A percentile compares a stretch with the other conserved stretches of the same genome.
phyloP scores from a whole-genome alignment of 768 basidiomycete genomes.

The Leccinum disarticulatum region DNA sequence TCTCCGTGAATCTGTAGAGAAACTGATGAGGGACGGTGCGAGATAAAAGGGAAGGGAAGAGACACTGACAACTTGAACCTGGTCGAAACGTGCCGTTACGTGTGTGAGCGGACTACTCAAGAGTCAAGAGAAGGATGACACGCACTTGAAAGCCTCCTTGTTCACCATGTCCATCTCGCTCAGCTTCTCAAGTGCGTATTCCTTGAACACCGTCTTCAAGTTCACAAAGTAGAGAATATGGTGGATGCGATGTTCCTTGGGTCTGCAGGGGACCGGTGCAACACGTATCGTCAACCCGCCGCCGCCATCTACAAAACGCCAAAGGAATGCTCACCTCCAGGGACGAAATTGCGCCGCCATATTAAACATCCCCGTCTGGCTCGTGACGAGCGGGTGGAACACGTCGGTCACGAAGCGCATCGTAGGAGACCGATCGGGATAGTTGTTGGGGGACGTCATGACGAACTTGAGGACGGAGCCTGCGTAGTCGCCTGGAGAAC shows the following conservation, averaged over 20 bases:
- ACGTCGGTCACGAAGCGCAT: constrained; percentile 80
- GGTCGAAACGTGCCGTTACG: background rate
- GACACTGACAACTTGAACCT: constrained; percentile 42
- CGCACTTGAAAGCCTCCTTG: constrained; percentile 79
- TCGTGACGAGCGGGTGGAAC: constrained; percentile 78
- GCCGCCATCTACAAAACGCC: background rate
- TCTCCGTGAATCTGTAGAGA: constrained; percentile 58
- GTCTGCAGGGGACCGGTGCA: constrained; percentile 40
- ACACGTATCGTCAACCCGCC: background rate
- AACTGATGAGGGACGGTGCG: background rate
- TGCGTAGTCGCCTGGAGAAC: constrained; percentile 66
- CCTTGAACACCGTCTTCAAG: constrained; percentile 64
- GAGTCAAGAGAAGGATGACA: constrained; percentile 7
- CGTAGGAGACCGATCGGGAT: constrained; percentile 69
- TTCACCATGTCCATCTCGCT: constrained; percentile 72
- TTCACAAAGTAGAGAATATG: constrained; percentile 81
- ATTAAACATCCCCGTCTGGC: constrained; percentile 64
- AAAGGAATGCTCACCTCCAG: constrained; percentile 52
- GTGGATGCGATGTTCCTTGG: constrained; percentile 77
- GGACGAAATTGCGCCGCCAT: constrained; percentile 65
- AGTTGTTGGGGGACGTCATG: constrained; percentile 65
- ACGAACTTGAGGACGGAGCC: constrained; percentile 77
- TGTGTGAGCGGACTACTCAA: constrained; percentile 5
- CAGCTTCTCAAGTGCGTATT: constrained; percentile 65
- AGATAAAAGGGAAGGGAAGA: background rate